A percentile compares a stretch with the other conserved stretches of the same genome.
These are phyloP conservation scores for Cystobasidium slooffiae DNA, from an alignment of 1,284 basidiomycete genomes.

Conservation along the genomic window DNA sequence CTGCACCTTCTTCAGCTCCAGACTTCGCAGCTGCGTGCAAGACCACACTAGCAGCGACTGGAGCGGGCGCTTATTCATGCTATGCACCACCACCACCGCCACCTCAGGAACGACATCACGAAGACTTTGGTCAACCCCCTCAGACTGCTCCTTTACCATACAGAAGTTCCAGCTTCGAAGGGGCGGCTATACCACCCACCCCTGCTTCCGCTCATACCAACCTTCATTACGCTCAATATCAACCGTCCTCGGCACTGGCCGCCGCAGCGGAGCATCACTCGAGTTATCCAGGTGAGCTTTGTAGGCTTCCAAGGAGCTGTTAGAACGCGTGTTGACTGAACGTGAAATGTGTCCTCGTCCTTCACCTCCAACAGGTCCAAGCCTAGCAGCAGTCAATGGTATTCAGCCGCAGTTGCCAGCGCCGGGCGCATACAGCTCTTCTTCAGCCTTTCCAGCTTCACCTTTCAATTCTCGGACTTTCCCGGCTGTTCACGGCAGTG, in stretches of 20 bases:
- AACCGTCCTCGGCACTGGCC: neutral
- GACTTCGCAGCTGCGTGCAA: constrained; percentile 10
- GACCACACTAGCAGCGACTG: neutral
- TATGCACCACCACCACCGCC: neutral
- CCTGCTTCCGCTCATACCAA: constrained; percentile 20
- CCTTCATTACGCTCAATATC: constrained; percentile 4
- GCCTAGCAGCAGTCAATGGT: neutral
- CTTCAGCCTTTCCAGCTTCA: neutral
- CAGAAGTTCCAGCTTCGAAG: constrained; percentile 13
- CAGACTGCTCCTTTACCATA: constrained; percentile 32
- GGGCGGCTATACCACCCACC: constrained; percentile 1
- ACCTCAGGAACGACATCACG: constrained; percentile 4
- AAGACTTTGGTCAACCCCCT: constrained; percentile 6
- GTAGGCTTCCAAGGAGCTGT: neutral
- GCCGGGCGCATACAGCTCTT: neutral
- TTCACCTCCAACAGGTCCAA: neutral
- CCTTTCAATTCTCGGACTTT: constrained; percentile 4
- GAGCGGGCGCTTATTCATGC: neutral
- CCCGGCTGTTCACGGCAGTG: neutral
- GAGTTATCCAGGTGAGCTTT: constrained; percentile 12
- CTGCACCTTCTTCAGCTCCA: neutral
- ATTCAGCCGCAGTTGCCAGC: constrained; percentile 3
- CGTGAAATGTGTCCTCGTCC: neutral
- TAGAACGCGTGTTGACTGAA: neutral
- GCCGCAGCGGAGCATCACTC: constrained; percentile 17